Percentiles rank a stretch among this genome's conserved stretches.
Conservation (phyloP, 306 rosid species). For the Trifolium subterraneum region DNA sequence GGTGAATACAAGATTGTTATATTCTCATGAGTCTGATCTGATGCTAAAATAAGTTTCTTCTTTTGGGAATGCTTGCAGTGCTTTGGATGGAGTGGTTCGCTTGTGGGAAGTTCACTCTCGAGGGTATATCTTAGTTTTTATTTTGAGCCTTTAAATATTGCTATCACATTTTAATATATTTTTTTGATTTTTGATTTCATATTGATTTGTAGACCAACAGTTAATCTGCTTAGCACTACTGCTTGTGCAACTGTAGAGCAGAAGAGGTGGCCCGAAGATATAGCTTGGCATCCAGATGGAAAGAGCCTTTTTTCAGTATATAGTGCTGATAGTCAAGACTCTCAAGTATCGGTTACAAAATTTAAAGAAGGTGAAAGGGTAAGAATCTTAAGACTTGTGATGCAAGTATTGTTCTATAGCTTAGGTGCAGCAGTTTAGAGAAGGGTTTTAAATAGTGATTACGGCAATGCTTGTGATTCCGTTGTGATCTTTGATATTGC, state of each 20-base stretch:
- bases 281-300: neutral
- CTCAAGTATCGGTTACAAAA: constrained; percentile 50
- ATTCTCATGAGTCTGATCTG: constrained; percentile 33
- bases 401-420: neutral
- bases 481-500: neutral
- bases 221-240: neutral
- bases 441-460: neutral
- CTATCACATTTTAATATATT: too few species aligned
- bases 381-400: constrained; percentile 42
- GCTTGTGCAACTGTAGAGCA: neutral
- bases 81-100: constrained; percentile 82
- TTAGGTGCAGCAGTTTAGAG: neutral
- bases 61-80: constrained; percentile 61
- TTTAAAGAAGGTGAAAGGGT: constrained; percentile 55
- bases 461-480: too few species aligned
- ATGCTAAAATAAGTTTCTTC: constrained; percentile 14
- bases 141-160: neutral
- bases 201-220: neutral
- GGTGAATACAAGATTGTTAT: neutral
- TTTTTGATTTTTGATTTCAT: neutral
- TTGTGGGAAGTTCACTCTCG: constrained; percentile 72
- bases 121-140: constrained; percentile 56
- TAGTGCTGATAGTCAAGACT: neutral
- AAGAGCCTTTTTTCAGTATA: neutral
- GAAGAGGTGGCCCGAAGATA: neutral